Conservation (phyloP, 352 stramenopile species). For the Pythium graminicola region DNA sequence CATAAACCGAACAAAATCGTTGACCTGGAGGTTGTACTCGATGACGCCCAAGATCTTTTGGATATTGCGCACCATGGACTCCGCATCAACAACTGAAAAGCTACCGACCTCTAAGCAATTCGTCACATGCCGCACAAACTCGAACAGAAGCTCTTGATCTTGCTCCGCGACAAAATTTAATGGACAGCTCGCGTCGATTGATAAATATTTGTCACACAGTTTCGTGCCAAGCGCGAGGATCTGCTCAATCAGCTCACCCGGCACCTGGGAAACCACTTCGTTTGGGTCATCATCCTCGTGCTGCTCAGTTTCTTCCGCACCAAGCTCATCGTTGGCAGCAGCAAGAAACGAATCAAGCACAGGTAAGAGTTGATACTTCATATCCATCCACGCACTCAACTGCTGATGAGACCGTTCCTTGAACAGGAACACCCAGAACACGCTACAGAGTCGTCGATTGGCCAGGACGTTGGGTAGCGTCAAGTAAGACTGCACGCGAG, state of each 20-base stretch:
- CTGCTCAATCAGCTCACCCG: slow-evolving; percentile 66
- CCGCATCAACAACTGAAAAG: slow-evolving; percentile 61
- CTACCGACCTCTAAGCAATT: slow-evolving; percentile 53
- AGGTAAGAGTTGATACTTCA: slow-evolving; percentile 61
- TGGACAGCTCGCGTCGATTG: slow-evolving; percentile 37
- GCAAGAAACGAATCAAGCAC: slow-evolving; percentile 52
- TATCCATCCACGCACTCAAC: slow-evolving; percentile 82
- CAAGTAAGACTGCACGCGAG: slow-evolving; percentile 39
- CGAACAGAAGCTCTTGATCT: slow-evolving; percentile 45
- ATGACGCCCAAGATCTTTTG: slow-evolving; percentile 50
- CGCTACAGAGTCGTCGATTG: slow-evolving; percentile 73
- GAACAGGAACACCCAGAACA: slow-evolving; percentile 86
- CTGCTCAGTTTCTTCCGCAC: slow-evolving; percentile 16
- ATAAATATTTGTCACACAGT: slow-evolving; percentile 62
- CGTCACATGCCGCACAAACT: slow-evolving; percentile 54
- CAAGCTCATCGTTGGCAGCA: slow-evolving; percentile 31
- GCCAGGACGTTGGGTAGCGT: slow-evolving; percentile 66
- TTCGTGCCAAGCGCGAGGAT: slow-evolving; percentile 45
- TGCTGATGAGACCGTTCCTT: slow-evolving; percentile 78
- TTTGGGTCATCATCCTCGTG: slow-evolving; percentile 21
- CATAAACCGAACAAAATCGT: slow-evolving; percentile 87
- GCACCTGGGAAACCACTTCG: slow-evolving; percentile 21
- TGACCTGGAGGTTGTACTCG: slow-evolving; percentile 74
- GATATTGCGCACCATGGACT: slow-evolving; percentile 49
- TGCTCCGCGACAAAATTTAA: slow-evolving; percentile 68